A percentile compares a stretch with the other conserved stretches of the same genome.
Conservation (phyloP, 345 rosid genomes). For the Psidium guajava region DNA sequence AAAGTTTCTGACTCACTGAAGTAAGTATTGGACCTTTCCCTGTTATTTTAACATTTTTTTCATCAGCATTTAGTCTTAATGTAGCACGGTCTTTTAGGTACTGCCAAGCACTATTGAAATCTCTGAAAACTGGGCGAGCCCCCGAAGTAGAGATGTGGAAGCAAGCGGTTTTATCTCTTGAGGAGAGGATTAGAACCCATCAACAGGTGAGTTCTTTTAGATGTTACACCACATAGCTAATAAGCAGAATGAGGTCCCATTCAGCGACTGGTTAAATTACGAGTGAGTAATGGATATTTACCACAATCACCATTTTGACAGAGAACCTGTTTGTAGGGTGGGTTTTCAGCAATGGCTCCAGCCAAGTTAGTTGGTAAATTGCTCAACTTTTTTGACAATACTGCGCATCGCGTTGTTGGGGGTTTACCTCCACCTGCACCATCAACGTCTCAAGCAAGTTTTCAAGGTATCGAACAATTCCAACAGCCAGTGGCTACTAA, state of each 20-base stretch:
- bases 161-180: slow-evolving; percentile 45
- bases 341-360: slow-evolving; percentile 60
- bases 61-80: not conserved
- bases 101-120: slow-evolving; percentile 59
- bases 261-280: not conserved
- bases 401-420: slow-evolving; percentile 81
- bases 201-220: slow-evolving; percentile 44
- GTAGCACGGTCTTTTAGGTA: slow-evolving; percentile 30
- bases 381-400: slow-evolving; percentile 70
- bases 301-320: not conserved
- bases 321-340: slow-evolving; percentile 40
- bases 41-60: not conserved
- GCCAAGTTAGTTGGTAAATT: slow-evolving; percentile 62
- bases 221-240: not conserved
- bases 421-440: slow-evolving; percentile 58
- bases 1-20: slow-evolving; percentile 80
- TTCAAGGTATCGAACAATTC: slow-evolving; percentile 29
- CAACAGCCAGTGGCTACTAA: slow-evolving; percentile 29
- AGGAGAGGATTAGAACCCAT: slow-evolving; percentile 59
- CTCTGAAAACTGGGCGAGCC: slow-evolving; percentile 59
- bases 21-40: slow-evolving; percentile 33
- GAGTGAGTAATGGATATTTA: not conserved
- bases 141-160: slow-evolving; percentile 67
- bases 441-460: slow-evolving; percentile 23
- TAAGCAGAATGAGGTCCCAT: not conserved